These are phyloP conservation scores for Populus hybrid DNA, from an alignment of 441 rosid species.

Conservation along the genomic window DNA sequence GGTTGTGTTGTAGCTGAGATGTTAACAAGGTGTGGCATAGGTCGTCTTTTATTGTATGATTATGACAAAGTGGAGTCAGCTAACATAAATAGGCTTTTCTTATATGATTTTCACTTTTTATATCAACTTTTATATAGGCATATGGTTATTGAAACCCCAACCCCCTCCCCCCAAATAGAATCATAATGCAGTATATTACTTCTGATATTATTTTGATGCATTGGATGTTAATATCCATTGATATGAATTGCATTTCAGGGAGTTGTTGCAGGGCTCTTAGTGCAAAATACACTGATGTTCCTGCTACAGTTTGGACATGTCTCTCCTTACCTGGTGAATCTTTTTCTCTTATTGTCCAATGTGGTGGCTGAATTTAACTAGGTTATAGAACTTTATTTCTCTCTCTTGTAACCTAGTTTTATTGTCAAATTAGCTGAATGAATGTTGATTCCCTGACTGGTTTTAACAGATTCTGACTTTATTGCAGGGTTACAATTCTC, in stretches of 20 bases:
- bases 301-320: constrained; percentile 81
- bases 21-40: constrained; percentile 96
- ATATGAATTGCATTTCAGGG: constrained; percentile 54
- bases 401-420: background rate
- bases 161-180: no score
- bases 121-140: no score
- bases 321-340: constrained; percentile 78
- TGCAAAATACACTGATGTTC: constrained; percentile 85
- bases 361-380: background rate
- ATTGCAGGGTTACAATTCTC: constrained; percentile 86
- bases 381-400: background rate
- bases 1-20: constrained; percentile 99
- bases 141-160: no score
- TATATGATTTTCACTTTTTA: constrained; percentile 52
- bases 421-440: background rate
- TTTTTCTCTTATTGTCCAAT: constrained; percentile 6
- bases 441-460: constrained; percentile 1
- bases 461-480: constrained; percentile 16
- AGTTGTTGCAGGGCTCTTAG: constrained; percentile 95
- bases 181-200: no score
- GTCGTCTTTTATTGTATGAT: constrained; percentile 92
- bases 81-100: constrained; percentile 93
- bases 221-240: constrained; percentile 10
- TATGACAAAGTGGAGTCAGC: constrained; percentile 94
- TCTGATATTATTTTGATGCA: background rate